phyloP scores from a whole-genome alignment of 2,329 filamentous ascomycete species.

The Alternaria hordeiaustralica region DNA sequence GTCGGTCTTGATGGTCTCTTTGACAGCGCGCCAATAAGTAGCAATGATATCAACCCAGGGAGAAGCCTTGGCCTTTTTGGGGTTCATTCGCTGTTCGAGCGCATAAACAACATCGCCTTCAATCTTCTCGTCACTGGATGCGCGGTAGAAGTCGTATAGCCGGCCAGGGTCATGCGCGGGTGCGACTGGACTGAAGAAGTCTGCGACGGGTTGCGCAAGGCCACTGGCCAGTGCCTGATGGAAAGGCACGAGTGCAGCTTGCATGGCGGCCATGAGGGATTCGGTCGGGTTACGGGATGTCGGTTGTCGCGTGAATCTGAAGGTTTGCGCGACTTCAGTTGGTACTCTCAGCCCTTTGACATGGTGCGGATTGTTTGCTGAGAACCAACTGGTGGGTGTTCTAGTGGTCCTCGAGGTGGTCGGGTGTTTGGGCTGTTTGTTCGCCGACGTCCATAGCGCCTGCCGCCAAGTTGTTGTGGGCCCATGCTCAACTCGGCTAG shows the following conservation, averaged over 20 bases:
- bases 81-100: slow-evolving; percentile 70
- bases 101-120: slow-evolving; percentile 73
- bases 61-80: slow-evolving; percentile 70
- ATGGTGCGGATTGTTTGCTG: not conserved
- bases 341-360: not conserved
- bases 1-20: slow-evolving; percentile 72
- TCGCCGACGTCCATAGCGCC: slow-evolving; percentile 16
- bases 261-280: slow-evolving; percentile 60
- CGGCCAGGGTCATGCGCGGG: slow-evolving; percentile 68
- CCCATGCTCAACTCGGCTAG: slow-evolving; percentile 22
- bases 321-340: slow-evolving; percentile 11
- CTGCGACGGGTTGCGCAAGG: slow-evolving; percentile 76
- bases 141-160: slow-evolving; percentile 73
- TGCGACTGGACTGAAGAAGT: slow-evolving; percentile 74
- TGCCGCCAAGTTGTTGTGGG: slow-evolving; percentile 19
- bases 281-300: not conserved
- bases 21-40: slow-evolving; percentile 82
- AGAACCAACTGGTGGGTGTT: not conserved
- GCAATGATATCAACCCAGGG: slow-evolving; percentile 83
- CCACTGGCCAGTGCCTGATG: slow-evolving; percentile 67
- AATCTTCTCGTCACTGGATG: slow-evolving; percentile 70
- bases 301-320: slow-evolving; percentile 4
- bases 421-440: slow-evolving; percentile 36
- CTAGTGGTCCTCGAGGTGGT: not conserved
- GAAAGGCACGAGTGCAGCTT: slow-evolving; percentile 76